A percentile compares a stretch with the other conserved stretches of the same genome.
Conservation (phyloP, 2,329 filamentous ascomycete species). For the Calonectria fujianensis region DNA sequence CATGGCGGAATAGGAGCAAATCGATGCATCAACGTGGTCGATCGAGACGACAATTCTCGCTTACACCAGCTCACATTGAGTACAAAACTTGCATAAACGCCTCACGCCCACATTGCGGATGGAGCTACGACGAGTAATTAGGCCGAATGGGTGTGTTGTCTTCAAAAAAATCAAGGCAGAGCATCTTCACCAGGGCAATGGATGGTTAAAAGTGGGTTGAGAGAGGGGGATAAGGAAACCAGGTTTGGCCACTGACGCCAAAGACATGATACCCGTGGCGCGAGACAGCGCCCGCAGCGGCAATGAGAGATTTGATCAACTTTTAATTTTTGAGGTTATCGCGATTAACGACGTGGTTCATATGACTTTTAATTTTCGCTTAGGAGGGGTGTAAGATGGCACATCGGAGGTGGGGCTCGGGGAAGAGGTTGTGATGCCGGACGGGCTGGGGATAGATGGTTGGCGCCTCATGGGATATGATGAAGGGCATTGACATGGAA, state of each 20-base stretch:
- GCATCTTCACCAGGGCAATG: not conserved
- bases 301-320: constrained; percentile 27
- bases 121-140: not conserved
- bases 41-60: not conserved
- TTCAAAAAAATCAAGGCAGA: constrained; percentile 6
- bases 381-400: constrained; percentile 23
- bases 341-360: constrained; percentile 25
- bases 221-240: constrained; percentile 4
- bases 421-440: not conserved
- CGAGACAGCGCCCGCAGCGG: constrained; percentile 39
- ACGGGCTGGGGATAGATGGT: not conserved
- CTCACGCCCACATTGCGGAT: not conserved
- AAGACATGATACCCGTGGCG: constrained; percentile 53
- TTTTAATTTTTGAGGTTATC: constrained; percentile 25
- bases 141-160: not conserved
- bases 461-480: not conserved
- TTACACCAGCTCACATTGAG: not conserved
- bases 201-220: constrained; percentile 8
- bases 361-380: constrained; percentile 32
- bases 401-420: constrained; percentile 18
- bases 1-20: constrained; percentile 47
- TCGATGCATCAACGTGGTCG: not conserved
- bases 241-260: constrained; percentile 38
- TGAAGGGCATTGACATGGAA: constrained; percentile 10
- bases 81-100: not conserved